phyloP scores from a whole-genome alignment of 176 grass and related monocot genomes.

The Bromus sterilis region DNA sequence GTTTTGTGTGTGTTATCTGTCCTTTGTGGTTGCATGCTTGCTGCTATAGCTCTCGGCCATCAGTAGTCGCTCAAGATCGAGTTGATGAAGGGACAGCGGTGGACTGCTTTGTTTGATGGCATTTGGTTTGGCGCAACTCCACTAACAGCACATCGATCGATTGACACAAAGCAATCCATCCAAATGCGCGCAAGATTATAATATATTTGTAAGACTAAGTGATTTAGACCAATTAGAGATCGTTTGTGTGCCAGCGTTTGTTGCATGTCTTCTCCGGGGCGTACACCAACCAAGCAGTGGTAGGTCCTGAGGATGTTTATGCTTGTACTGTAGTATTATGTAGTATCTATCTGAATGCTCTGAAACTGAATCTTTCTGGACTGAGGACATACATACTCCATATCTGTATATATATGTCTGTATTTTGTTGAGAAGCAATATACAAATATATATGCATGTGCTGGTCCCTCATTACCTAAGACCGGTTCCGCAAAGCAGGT shows the following conservation, averaged over 20 bases:
- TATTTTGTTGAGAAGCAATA: neutral
- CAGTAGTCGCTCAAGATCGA: slow-evolving; percentile 7
- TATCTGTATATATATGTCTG: neutral
- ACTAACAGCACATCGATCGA: slow-evolving; percentile 22
- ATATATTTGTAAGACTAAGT: neutral
- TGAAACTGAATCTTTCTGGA: neutral
- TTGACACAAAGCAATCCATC: slow-evolving; percentile 14
- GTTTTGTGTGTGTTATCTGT: neutral
- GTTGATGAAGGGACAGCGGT: slow-evolving; percentile 20
- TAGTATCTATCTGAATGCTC: neutral
- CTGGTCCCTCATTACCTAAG: neutral
- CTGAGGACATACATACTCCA: neutral
- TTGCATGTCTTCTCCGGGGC: neutral
- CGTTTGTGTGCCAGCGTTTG: neutral
- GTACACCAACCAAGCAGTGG: neutral
- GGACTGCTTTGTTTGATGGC: slow-evolving; percentile 33
- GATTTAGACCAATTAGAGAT: neutral
- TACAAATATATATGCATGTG: neutral
- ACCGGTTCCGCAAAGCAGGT: neutral
- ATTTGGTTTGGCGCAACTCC: slow-evolving; percentile 40
- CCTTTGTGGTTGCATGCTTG: neutral
- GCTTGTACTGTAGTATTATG: neutral
- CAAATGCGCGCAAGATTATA: neutral
- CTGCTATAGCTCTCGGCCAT: neutral
- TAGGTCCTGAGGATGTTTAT: neutral